A percentile compares a stretch with the other conserved stretches of the same genome.
Evolutionary conservation across 2,329 filamentous ascomycete genomes (phyloP).

Genomic region (Penicillium sp.): DNA sequence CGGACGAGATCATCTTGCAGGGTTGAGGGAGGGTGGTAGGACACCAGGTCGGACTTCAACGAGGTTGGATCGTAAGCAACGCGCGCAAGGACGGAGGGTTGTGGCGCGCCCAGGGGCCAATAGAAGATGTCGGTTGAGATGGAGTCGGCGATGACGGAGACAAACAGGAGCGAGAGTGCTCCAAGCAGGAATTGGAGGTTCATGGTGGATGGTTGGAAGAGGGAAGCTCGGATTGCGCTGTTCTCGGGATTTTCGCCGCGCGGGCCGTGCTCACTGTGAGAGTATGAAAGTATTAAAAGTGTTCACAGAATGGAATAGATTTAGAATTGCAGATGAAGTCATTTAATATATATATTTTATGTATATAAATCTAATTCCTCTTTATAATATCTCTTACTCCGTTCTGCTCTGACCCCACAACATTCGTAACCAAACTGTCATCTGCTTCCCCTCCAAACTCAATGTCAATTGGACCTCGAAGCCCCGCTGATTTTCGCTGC

Average conservation of each 20-base stretch:
- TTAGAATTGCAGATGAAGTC: too few species aligned
- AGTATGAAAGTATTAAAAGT: too few species aligned
- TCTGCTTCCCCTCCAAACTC: neutral
- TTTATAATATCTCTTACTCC: too few species aligned
- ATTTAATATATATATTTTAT: too few species aligned
- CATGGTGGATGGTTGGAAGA: slow-evolving; percentile 8
- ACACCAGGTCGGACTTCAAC: slow-evolving; percentile 32
- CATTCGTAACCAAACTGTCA: too few species aligned
- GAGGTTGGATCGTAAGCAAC: slow-evolving; percentile 40
- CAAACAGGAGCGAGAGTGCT: slow-evolving; percentile 11
- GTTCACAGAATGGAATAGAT: too few species aligned
- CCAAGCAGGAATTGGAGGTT: slow-evolving; percentile 17
- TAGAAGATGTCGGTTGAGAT: slow-evolving; percentile 34
- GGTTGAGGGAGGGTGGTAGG: slow-evolving; percentile 35
- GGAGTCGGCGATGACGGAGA: slow-evolving; percentile 14
- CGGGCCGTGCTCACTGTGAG: neutral
- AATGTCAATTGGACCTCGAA: too few species aligned
- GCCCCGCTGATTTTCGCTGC: neutral
- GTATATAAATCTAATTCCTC: too few species aligned
- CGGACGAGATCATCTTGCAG: slow-evolving; percentile 46
- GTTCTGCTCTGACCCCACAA: neutral
- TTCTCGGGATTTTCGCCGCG: neutral
- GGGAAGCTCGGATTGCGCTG: neutral
- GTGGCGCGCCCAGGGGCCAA: slow-evolving; percentile 32
- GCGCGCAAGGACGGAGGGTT: slow-evolving; percentile 36